Conservation (phyloP, 2,329 filamentous ascomycete species). For the Hypomyces perniciosus region DNA sequence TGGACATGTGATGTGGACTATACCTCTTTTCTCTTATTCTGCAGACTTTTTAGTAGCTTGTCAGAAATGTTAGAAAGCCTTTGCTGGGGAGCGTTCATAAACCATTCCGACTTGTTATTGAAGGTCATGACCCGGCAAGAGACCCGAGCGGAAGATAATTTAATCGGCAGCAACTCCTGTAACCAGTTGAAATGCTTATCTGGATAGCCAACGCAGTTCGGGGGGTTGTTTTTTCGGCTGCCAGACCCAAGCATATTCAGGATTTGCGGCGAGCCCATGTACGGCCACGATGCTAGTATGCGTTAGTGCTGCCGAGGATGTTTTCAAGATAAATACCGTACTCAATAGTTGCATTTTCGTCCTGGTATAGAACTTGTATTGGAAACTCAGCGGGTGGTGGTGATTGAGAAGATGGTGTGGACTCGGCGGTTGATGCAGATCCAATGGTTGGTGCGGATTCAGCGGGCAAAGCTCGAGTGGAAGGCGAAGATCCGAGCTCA, state of each 20-base stretch:
- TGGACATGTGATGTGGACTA: background rate
- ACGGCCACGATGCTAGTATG: slow-evolving; percentile 9
- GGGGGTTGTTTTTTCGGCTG: slow-evolving; percentile 12
- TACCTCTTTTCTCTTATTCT: background rate
- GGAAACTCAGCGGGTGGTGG: too few species aligned
- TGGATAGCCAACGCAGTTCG: slow-evolving; percentile 3
- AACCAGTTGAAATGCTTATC: slow-evolving; percentile 5
- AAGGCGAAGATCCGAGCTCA: too few species aligned
- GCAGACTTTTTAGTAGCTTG: slow-evolving; percentile 1
- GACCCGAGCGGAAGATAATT: background rate
- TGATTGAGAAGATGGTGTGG: too few species aligned
- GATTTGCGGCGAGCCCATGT: slow-evolving; percentile 12
- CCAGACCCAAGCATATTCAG: slow-evolving; percentile 13
- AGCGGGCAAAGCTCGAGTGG: too few species aligned
- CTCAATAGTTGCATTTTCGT: too few species aligned
- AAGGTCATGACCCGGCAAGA: slow-evolving; percentile 8
- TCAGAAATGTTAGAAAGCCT: slow-evolving; percentile 8
- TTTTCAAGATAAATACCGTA: too few species aligned
- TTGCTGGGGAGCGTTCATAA: slow-evolving; percentile 5
- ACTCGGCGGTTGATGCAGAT: too few species aligned
- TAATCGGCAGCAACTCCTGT: slow-evolving; percentile 2
- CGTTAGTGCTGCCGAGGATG: too few species aligned
- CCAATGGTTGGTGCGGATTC: too few species aligned
- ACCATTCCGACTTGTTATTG: slow-evolving; percentile 8
- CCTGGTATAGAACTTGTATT: too few species aligned